Base-by-base conservation (phyloP, 768 basidiomycete species). In the Lepiota brunneoincarnata region DNA sequence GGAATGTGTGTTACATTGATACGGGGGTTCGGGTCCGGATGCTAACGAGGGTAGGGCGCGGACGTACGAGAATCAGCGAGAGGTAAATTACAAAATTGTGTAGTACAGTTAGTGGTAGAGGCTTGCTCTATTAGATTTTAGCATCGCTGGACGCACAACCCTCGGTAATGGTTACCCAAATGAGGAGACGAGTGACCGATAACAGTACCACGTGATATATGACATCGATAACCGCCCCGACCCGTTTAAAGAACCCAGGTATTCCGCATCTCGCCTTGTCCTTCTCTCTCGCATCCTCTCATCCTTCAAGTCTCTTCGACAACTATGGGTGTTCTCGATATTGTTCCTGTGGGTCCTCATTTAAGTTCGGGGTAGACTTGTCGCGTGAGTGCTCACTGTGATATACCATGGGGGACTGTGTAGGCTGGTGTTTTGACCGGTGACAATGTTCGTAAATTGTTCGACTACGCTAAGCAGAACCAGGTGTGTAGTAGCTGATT, bases 381-480 rank as follows among this genome's bases (percentile, higher is more conserved):
- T 39, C 39, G 20, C 2, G 11, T 2, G n/a, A 12, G 20, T 17
- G 2, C 20, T 39, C 17, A 37, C 26, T 44, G 28, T 24, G 55
- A 31, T 48, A 44, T 28, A 5, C 11, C 46, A 10, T 54, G 49
- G 21, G 40, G 24, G 21, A 40, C 54, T 48, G 46, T 55, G 40
- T 64, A 96, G 94, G 79, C 93, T 69, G 96, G 96, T 60, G 96
- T 99, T 58, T 74, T 99, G 68, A 95, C 93, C 56, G 96, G 96
- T 71, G 90, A 95, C 62, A 83, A 98, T 69, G 90, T 93, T 63
- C 86, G 93, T 73, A 95, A 94, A 72, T 74, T 99, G 67, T 96
- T 98, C 69, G 86, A 96, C 63, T 97, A 96, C 69, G 96, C 95
- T 41, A 89, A 88, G 64, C 82, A 86, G 63, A 67, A 98, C 71